Percentiles rank a stretch among this genome's conserved stretches.
phyloP scores from a whole-genome alignment of 305 asterid species.

The Coffea humblotiana region DNA sequence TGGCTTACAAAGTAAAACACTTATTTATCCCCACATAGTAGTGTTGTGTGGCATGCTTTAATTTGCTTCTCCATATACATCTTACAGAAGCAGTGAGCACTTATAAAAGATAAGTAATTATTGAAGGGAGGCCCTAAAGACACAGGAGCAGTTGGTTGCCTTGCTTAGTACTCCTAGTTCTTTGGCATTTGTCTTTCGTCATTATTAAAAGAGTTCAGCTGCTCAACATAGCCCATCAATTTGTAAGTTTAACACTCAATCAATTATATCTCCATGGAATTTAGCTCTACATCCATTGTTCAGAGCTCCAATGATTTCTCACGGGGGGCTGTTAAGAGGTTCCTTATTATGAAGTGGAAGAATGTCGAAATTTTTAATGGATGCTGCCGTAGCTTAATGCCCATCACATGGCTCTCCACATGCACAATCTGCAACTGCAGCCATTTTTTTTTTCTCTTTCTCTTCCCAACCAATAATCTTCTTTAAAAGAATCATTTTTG shows the following conservation, averaged over 20 bases:
- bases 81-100: too few species aligned
- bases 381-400: constrained; percentile 32
- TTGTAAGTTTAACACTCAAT: neutral
- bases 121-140: neutral
- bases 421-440: constrained; percentile 29
- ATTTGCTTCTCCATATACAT: neutral
- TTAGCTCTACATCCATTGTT: constrained; percentile 35
- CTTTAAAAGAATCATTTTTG: constrained; percentile 16
- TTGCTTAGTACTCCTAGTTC: neutral
- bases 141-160: neutral
- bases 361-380: constrained; percentile 22
- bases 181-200: neutral
- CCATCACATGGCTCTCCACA: constrained; percentile 71
- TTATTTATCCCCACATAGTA: too few species aligned
- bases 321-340: constrained; percentile 26
- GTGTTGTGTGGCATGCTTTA: too few species aligned
- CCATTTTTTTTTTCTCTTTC: constrained; percentile 26
- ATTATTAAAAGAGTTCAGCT: neutral
- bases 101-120: neutral
- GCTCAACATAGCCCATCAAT: neutral
- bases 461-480: constrained; percentile 25
- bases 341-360: constrained; percentile 25
- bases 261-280: constrained; percentile 13
- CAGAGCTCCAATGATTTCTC: constrained; percentile 42
- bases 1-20: too few species aligned